A percentile compares a stretch with the other conserved stretches of the same genome.
Evolutionary conservation across 495 filamentous ascomycete genomes (phyloP).

Genomic region (Pyronema omphalodes): DNA sequence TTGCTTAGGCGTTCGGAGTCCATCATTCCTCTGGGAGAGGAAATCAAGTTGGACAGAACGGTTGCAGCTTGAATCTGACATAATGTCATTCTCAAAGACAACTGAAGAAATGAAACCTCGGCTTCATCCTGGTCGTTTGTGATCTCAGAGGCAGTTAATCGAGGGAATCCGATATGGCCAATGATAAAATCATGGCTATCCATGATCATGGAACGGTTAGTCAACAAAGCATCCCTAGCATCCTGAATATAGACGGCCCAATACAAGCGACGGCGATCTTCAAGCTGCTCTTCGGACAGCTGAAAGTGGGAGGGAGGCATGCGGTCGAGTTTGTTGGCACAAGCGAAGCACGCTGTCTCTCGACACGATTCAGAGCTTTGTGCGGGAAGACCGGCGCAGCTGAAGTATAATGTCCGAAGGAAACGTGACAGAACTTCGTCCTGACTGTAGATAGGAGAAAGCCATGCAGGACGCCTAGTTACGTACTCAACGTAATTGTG

Average conservation of each 20-base stretch:
- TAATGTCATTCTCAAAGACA: background rate
- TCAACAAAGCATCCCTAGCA: slow-evolving; percentile 18
- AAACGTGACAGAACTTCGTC: slow-evolving; percentile 12
- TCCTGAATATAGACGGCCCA: slow-evolving; percentile 24
- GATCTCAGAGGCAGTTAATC: background rate
- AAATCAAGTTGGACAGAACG: background rate
- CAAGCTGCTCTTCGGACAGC: slow-evolving; percentile 10
- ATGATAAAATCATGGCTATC: background rate
- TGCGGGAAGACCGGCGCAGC: slow-evolving; percentile 22
- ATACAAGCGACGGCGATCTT: slow-evolving; percentile 21
- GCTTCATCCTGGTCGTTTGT: background rate
- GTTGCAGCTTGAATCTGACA: slow-evolving; percentile 1
- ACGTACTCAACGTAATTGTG: background rate
- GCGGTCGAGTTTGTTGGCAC: slow-evolving; percentile 21
- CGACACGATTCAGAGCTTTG: slow-evolving; percentile 23
- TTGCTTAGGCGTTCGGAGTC: too few species aligned
- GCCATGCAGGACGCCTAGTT: background rate
- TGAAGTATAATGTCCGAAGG: slow-evolving; percentile 22
- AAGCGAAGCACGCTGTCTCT: slow-evolving; percentile 20
- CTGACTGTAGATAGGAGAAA: background rate
- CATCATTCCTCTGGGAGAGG: background rate
- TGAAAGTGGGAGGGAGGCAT: slow-evolving; percentile 11
- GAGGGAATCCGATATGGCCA: slow-evolving; percentile 17
- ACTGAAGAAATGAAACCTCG: background rate
- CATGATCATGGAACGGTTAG: slow-evolving; percentile 18